phyloP scores from a whole-genome alignment of 306 rosid genomes.

The Betula pendula region DNA sequence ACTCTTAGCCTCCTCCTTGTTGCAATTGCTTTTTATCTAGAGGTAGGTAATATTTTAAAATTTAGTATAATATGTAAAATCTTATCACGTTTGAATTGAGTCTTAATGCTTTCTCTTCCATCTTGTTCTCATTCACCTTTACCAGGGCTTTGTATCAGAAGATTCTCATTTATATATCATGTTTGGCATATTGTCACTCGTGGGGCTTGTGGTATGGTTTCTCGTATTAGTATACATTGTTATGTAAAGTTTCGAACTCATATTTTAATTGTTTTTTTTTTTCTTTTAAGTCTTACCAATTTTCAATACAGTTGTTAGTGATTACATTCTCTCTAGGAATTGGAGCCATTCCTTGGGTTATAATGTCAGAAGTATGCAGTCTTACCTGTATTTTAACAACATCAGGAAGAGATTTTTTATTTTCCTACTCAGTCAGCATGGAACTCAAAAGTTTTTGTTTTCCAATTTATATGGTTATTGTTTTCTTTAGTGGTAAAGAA shows the following conservation, averaged over 20 bases:
- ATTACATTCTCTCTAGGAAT: no score
- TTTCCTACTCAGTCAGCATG: background rate
- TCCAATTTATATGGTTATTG: no score
- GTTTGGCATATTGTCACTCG: constrained; percentile 55
- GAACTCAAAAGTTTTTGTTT: background rate
- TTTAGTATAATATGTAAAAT: background rate
- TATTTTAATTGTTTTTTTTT: no score
- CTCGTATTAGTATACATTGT: no score
- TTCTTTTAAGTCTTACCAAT: no score
- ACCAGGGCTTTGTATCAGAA: constrained; percentile 41
- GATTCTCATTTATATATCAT: constrained; percentile 44
- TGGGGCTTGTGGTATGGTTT: no score
- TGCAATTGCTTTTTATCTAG: constrained; percentile 59
- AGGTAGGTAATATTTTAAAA: constrained; percentile 54
- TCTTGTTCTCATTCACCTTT: constrained; percentile 11
- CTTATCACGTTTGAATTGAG: background rate
- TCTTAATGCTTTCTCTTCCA: constrained; percentile 24
- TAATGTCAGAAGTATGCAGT: constrained; percentile 77
- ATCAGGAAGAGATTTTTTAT: no score
- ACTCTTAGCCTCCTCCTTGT: constrained; percentile 66
- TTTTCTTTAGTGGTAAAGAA: no score
- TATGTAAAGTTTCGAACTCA: no score
- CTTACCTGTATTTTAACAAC: background rate
- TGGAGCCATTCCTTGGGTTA: no score
- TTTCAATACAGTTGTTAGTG: no score